Base-by-base conservation (phyloP, 768 basidiomycete genomes). In the Hemileccinum impolitum region DNA sequence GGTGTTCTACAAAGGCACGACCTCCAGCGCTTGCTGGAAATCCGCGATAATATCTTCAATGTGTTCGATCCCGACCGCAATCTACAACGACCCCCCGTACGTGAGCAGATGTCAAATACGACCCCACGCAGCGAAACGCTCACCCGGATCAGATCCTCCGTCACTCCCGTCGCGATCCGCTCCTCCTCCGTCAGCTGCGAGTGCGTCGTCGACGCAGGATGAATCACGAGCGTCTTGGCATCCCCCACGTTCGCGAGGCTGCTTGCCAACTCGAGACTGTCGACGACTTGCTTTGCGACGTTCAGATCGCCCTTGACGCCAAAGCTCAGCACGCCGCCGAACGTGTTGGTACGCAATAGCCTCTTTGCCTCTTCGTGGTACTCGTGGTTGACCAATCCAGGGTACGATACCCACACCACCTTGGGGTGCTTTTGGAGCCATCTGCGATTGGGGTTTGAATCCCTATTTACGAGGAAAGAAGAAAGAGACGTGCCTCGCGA, bases 131-230 rank as follows among this genome's bases (percentile, higher is more conserved):
- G 23, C 19, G 19, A n/a, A 13, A 44, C 21, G 51, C 53, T 4
- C 14, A 85, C 86, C 37, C 88, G 76, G 51, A 91, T 87, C 42
- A 89, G 71, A 64, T 90, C 88, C 0, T 82, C 79, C 2, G 84
- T 83, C 10, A 90, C 86, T 7, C 89, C 89, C n/a, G 81, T 74
- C 6, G 74, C 69, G 10, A 74, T 51, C 57, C 82, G 81, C 61
- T 90, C 88, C 47, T 75, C 79, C 18, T 67, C 69, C 0, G 72
- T 74, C 41, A 90, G 71, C 64, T 90, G 87, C 34, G 80, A 72
- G 59, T 92, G 89, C 0, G 89, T 91, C 19, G 90, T 90, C 19
- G 79, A 77, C 5, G 82, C 85, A 1, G 89, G 87, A 59, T 87
- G 78, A 46, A 85, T 80, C 23, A 81, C 80, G 4, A 84, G 73